Evolutionary conservation across 441 rosid species (phyloP).

Genomic region (Capsella rubella): DNA sequence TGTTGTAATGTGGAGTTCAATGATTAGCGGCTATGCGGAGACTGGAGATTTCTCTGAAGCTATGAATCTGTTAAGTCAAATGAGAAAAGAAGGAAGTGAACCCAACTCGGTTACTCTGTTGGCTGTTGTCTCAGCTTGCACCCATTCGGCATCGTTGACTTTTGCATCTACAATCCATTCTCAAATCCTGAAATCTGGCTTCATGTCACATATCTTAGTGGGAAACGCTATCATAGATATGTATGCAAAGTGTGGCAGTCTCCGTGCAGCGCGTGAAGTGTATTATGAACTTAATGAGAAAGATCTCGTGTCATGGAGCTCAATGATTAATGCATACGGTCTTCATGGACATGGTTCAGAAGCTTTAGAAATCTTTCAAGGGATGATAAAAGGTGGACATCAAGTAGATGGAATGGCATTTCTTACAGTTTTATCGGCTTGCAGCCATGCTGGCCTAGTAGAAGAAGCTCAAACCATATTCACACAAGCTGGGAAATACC

Average conservation of each 20-base stretch:
- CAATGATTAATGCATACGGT: conserved; percentile 56
- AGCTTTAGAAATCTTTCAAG: conserved; percentile 49
- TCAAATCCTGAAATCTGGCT: conserved; percentile 52
- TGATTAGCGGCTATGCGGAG: conserved; percentile 51
- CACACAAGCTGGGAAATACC: conserved; percentile 37
- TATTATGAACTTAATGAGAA: conserved; percentile 51
- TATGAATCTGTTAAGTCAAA: conserved; percentile 49
- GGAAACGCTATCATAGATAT: conserved; percentile 61
- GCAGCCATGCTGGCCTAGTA: conserved; percentile 58
- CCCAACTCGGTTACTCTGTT: conserved; percentile 62
- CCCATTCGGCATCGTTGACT: conserved; percentile 39
- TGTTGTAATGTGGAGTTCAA: conserved; percentile 63
- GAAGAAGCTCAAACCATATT: conserved; percentile 56
- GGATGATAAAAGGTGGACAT: conserved; percentile 43
- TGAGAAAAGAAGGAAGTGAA: conserved; percentile 50
- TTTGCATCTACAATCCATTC: conserved; percentile 52
- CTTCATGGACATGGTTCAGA: conserved; percentile 56
- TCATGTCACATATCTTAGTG: conserved; percentile 40
- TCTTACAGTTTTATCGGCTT: conserved; percentile 63
- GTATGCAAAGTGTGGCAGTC: conserved; percentile 64
- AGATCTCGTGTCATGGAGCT: conserved; percentile 62
- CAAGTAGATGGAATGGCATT: conserved; percentile 47
- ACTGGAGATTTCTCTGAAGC: conserved; percentile 49
- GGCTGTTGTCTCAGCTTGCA: conserved; percentile 59
- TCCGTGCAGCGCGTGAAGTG: conserved; percentile 47